A percentile compares a stretch with the other conserved stretches of the same genome.
Conservation (phyloP, 2,329 filamentous ascomycete genomes). For the Lachnellula occidentalis region DNA sequence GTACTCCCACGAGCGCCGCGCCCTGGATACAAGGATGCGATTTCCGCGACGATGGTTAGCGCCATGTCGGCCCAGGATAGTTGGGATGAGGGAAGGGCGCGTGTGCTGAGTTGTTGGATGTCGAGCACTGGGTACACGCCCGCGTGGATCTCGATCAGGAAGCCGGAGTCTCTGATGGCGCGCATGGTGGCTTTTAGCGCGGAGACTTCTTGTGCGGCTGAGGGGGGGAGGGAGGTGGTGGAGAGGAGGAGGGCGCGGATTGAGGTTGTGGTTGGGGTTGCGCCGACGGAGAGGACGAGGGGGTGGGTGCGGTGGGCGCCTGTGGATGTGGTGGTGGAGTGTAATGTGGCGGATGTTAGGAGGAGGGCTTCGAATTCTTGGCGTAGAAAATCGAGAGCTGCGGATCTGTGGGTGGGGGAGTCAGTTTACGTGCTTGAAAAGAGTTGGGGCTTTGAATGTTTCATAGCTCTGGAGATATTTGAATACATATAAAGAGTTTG, state of each 20-base stretch:
- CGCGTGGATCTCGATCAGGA: conserved; percentile 64
- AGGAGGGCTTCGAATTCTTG: conserved; percentile 53
- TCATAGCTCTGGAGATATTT: too few relatives aligned
- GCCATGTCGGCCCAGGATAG: conserved; percentile 48
- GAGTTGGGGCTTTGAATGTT: too few relatives aligned
- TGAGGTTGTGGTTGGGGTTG: conserved; percentile 67
- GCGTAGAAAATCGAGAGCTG: conserved; percentile 54
- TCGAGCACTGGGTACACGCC: conserved; percentile 73
- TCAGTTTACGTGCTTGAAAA: too few relatives aligned
- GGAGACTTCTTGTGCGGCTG: conserved; percentile 28
- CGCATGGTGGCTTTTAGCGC: conserved; percentile 38
- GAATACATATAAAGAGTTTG: too few relatives aligned
- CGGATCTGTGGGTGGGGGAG: conserved; percentile 41
- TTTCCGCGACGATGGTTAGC: conserved; percentile 64
- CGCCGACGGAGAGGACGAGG: conserved; percentile 63
- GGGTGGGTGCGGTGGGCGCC: conserved; percentile 20
- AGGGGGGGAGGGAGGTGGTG: conserved; percentile 16
- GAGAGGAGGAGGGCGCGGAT: conserved; percentile 50
- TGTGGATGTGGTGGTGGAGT: conserved; percentile 1
- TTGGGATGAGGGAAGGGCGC: conserved; percentile 44
- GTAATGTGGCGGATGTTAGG: conserved; percentile 38
- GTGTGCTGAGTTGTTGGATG: conserved; percentile 72
- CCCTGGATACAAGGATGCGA: conserved; percentile 61
- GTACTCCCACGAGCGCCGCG: conserved; percentile 43
- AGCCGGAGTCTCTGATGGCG: conserved; percentile 34